Base-by-base conservation (phyloP, 192 early-diverging fungal species). In the Coemansia sp. region DNA sequence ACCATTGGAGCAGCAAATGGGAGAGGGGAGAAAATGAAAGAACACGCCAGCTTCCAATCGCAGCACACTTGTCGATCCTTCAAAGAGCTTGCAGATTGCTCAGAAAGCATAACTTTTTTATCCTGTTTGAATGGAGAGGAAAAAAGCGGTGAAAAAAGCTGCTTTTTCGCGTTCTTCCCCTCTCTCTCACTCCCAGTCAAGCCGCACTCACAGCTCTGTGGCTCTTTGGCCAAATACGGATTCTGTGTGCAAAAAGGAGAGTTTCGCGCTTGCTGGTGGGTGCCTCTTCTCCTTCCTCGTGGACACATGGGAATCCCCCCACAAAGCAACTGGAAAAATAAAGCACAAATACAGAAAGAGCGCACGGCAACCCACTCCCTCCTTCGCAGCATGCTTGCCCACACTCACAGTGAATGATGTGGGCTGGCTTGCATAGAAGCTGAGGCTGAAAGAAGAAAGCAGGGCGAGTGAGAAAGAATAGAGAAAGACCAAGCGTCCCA, bases 291-390 rank as follows among this genome's bases (percentile, higher is more conserved):
- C 32, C 32, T 58, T 21, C 23, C 37, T 23, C 9, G 54, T 38
- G 26, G 11, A 37, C 56, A 41, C 56, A 58, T 58, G 56, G 56
- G 50, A 61, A 60, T 23, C 18, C 52, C 56, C 39, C 56, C 67
- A 48, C 61, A 69, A 32, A 67, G 63, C 63, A 58, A 62, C 49
- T 23, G 67, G 44, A 38, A 26, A 64, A 21, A 52, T 44, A 58
- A 58, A 32, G 32, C 32, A 32, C 32, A 32, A 32, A 16, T 45
- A n/a, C 38, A 56, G 26, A 68, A 63, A 56, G 26, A 68, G 59
- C 13, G 59, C 52, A 21, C 16, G n/a, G 47, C 49, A 50, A 4
- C 32, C 2, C 32, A 2, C 32, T 32, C 26, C 18, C 6, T 44
- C 44, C 42, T 53, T 58, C 38, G 56, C 56, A 58, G 56, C 32